Evolutionary conservation across 371 early-diverging fungal genomes (phyloP).

Genomic region (Mortierella sp.): DNA sequence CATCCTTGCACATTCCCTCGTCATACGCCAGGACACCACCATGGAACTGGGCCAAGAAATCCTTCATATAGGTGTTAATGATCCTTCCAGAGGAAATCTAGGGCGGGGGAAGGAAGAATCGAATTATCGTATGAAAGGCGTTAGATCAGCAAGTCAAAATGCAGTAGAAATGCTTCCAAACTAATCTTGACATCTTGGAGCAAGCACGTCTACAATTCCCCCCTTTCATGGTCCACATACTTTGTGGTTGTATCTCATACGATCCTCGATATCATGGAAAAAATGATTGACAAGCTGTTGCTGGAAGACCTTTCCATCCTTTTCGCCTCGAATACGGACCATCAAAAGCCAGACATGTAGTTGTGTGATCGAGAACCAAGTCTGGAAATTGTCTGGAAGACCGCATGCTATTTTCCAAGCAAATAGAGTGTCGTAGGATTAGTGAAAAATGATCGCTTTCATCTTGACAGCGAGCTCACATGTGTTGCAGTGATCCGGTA

Average conservation of each 20-base stretch:
- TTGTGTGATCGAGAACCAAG: constrained; percentile 93
- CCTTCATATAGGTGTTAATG: constrained; percentile 79
- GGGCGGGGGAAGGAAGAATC: neutral
- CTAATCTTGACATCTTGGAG: neutral
- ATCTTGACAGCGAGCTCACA: no score
- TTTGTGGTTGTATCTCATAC: constrained; percentile 71
- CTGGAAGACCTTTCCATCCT: constrained; percentile 78
- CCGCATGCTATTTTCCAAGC: constrained; percentile 61
- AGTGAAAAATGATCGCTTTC: neutral
- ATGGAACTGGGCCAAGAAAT: constrained; percentile 85
- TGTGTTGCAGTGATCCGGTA: no score
- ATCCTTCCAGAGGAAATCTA: constrained; percentile 77
- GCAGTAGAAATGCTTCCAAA: neutral
- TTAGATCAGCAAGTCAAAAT: neutral
- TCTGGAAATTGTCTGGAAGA: constrained; percentile 90
- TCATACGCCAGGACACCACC: constrained; percentile 94
- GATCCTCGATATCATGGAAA: constrained; percentile 89
- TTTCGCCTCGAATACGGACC: constrained; percentile 82
- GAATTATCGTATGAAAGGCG: neutral
- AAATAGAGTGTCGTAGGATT: neutral
- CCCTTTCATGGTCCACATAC: constrained; percentile 21
- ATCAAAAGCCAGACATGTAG: constrained; percentile 95
- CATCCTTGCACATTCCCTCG: constrained; percentile 91
- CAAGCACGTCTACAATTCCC: constrained; percentile 2
- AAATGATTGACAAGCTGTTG: constrained; percentile 91